Evolutionary conservation across 2,329 filamentous ascomycete genomes (phyloP), one percentile per base, ranked within the genome.

Genomic region (Pestalotiopsis sp.): DNA sequence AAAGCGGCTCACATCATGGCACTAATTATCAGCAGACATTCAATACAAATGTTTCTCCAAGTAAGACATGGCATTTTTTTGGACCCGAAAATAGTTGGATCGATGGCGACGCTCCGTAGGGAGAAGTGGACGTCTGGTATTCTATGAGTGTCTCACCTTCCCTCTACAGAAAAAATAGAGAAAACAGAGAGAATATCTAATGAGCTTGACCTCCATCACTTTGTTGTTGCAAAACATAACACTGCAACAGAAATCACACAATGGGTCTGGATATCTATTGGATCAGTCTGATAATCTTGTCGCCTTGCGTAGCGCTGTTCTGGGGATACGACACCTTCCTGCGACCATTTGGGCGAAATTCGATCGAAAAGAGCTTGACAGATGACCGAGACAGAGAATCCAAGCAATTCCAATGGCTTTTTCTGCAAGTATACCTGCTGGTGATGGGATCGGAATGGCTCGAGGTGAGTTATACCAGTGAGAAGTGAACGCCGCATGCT

Each of bases 381-480:
- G n/a, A 52, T 63, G 2, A 67, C 60, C 27, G 55, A 49, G 72
- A 71, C 17, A 68, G 61, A 9, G 74, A 73, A 13, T 74, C 73
- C 3, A 61, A 58, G 36, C 49, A 67, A 7, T 74, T 77, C 36
- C 70, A 70, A 23, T 63, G 23, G 63, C 72, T 65, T 4, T 77
- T 77, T 66, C 45, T 77, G 55, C 70, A 69, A 23, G 84, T 86
- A 38, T 87, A 86, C 66, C 79, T 82, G 69, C 78, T 87, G 4
- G 81, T 84, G 27, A 85, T 85, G 81, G 83, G 79, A 64, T 81
- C 84, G 9, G 84, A 87, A 74, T 87, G 84, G 84, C 80, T 87
- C 36, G 84, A 86, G 78, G 83, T 82, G 72, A 72, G 76, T 38
- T 27, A 17, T 14, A 5, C 11, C 7, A 23, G 38, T 25, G n/a